These are phyloP conservation scores for Rubia occidens DNA, from an alignment of 305 asterid species.

Conservation along the genomic window DNA sequence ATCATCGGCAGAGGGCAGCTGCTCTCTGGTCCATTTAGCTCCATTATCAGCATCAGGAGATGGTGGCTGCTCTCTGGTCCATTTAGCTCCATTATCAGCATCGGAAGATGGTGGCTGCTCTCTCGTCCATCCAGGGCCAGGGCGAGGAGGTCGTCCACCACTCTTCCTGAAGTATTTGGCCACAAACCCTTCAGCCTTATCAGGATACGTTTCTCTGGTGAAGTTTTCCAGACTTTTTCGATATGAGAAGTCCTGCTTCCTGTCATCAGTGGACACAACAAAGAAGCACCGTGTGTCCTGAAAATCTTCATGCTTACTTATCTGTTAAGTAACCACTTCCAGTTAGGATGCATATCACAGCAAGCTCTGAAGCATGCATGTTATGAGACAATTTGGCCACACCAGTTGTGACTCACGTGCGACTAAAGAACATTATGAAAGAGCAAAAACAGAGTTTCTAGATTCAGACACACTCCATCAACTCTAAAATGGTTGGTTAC, in stretches of 20 bases:
- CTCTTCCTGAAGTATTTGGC: constrained; percentile 54
- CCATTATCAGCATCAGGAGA: constrained; percentile 25
- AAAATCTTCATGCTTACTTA: constrained; percentile 50
- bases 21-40: constrained; percentile 31
- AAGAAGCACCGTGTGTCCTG: constrained; percentile 79
- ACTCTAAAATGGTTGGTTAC: background rate
- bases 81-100: constrained; percentile 1
- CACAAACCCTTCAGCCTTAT: constrained; percentile 50
- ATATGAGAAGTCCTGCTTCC: constrained; percentile 70
- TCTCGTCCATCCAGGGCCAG: constrained; percentile 46
- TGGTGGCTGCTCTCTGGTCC: constrained; percentile 36
- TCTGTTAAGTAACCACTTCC: constrained; percentile 34
- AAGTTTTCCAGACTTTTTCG: constrained; percentile 66
- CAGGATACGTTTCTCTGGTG: constrained; percentile 51
- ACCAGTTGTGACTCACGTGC: background rate
- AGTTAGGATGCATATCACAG: constrained; percentile 16
- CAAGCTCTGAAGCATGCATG: background rate
- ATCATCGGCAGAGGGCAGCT: constrained; percentile 26
- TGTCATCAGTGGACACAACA: constrained; percentile 61
- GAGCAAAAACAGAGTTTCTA: background rate
- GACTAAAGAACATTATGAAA: background rate
- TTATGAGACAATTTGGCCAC: constrained; percentile 1
- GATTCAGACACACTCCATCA: background rate
- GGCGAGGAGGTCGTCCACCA: constrained; percentile 41
- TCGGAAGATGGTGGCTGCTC: constrained; percentile 33